Conservation (phyloP, 2,329 filamentous ascomycete species). For the Botrytis byssoidea region DNA sequence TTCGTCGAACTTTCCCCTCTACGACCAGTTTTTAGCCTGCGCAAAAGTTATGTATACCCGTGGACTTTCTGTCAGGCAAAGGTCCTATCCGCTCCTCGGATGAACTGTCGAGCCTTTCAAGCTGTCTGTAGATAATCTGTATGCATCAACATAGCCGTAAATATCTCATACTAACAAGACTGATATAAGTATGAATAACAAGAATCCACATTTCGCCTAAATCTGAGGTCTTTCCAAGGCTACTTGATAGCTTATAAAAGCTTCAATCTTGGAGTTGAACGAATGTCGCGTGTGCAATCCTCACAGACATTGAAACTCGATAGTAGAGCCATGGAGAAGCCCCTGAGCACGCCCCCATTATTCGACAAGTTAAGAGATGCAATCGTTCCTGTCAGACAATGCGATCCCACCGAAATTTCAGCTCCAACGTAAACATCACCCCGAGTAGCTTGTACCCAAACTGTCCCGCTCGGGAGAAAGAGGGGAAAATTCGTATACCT, state of each 20-base stretch:
- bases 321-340: neutral
- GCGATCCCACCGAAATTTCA: slow-evolving; percentile 62
- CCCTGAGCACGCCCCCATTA: slow-evolving; percentile 38
- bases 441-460: slow-evolving; percentile 50
- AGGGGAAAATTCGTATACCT: neutral
- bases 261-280: rapidly evolving
- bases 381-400: slow-evolving; percentile 59
- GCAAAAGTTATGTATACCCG: neutral
- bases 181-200: neutral
- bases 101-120: no score
- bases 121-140: no score
- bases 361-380: slow-evolving; percentile 57
- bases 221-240: rapidly evolving
- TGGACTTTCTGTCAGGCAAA: neutral
- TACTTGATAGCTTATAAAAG: rapidly evolving
- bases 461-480: slow-evolving; percentile 40
- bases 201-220: neutral
- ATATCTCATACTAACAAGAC: rapidly evolving
- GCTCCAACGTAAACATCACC: slow-evolving; percentile 51
- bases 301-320: neutral
- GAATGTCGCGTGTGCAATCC: neutral
- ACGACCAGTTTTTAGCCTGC: neutral
- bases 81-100: neutral
- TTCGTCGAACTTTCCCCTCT: rapidly evolving
- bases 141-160: neutral